Evolutionary conservation across 805 yeast species (phyloP).

Genomic region (Ogataea pini): DNA sequence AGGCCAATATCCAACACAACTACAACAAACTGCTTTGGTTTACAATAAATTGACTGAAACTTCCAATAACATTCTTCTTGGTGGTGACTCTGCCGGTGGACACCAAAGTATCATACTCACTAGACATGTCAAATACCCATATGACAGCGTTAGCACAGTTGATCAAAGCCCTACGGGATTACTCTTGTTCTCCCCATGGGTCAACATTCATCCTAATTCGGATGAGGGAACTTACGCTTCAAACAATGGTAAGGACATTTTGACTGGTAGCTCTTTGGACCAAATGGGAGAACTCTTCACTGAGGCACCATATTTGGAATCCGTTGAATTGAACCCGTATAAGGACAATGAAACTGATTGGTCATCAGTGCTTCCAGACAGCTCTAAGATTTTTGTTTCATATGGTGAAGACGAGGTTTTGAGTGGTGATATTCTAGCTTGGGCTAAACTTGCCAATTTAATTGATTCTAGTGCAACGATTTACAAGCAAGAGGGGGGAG

Average conservation of each 20-base stretch:
- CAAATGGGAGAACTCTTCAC: conserved; percentile 11
- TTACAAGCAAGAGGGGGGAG: conserved; percentile 7
- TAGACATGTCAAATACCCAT: conserved; percentile 8
- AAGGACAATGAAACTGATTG: conserved; percentile 8
- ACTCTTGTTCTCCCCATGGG: conserved; percentile 11
- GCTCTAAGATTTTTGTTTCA: conserved; percentile 3
- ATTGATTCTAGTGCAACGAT: neutral
- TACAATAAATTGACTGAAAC: conserved; percentile 10
- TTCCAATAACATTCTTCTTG: conserved; percentile 11
- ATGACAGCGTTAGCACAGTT: neutral
- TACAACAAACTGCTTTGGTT: conserved; percentile 7
- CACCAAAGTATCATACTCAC: conserved; percentile 6
- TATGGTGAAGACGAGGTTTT: conserved; percentile 9
- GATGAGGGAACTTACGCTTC: conserved; percentile 4
- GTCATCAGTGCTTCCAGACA: conserved; percentile 1
- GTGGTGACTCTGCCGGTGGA: conserved; percentile 19
- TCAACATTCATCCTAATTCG: conserved; percentile 9
- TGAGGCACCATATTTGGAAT: conserved; percentile 1
- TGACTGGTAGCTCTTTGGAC: conserved; percentile 4
- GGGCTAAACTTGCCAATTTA: conserved; percentile 3
- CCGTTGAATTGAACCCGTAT: conserved; percentile 9
- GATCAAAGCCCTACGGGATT: conserved; percentile 1
- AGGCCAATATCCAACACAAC: conserved; percentile 6
- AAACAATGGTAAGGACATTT: conserved; percentile 7
- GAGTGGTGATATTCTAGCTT: conserved; percentile 6